These are phyloP conservation scores for bread wheat (Triticum aestivum) DNA, from an alignment of 176 grass and related monocot species.

Conservation along the genomic window IWGSC_CS_RefSeq_v2.1 NC_057795.1:263012393-263012892, in stretches of 20 bases:
- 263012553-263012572: conserved; percentile 7
- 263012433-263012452: background rate
- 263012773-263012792: conserved; percentile 33
- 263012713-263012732: conserved; percentile 85
- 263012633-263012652: conserved; percentile 12
- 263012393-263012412: background rate
- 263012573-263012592: background rate
- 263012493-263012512: background rate
- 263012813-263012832: conserved; percentile 54
- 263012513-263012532: background rate
- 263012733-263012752: conserved; percentile 98
- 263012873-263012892: conserved; percentile 94
- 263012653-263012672: conserved; percentile 54
- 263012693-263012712: conserved; percentile 84
- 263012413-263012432: background rate
- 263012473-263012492: no score
- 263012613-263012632: conserved; percentile 1
- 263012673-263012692: conserved; percentile 89
- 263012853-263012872: conserved; percentile 91
- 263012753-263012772: conserved; percentile 29
- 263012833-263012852: conserved; percentile 95
- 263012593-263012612: background rate
- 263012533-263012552: background rate
- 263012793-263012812: conserved; percentile 13
- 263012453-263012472: background rate